phyloP scores from a whole-genome alignment of 2,329 filamentous ascomycete genomes.

The Phaeosphaeriaceae sp. region DNA sequence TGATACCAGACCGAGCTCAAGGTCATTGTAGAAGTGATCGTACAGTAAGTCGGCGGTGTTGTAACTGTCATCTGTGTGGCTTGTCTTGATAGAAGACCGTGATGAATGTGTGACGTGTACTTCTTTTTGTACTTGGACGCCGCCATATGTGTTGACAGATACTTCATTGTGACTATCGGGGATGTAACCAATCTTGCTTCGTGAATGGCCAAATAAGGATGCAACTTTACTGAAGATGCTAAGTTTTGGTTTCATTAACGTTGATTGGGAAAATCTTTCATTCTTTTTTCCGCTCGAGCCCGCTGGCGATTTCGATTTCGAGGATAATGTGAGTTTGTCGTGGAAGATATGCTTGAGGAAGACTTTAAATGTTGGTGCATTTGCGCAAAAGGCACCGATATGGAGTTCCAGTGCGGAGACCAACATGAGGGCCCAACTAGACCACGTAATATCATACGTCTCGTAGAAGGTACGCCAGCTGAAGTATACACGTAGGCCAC shows the following conservation, averaged over 20 bases:
- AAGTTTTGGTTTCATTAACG: background rate
- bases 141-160: slow-evolving; percentile 29
- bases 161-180: slow-evolving; percentile 28
- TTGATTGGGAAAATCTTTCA: background rate
- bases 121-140: slow-evolving; percentile 25
- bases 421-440: slow-evolving; percentile 25
- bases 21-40: slow-evolving; percentile 29
- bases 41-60: slow-evolving; percentile 23
- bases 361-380: slow-evolving; percentile 40
- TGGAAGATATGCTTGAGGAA: slow-evolving; percentile 41
- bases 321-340: slow-evolving; percentile 22
- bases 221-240: slow-evolving; percentile 14
- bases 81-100: background rate
- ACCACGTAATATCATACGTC: slow-evolving; percentile 41
- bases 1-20: slow-evolving; percentile 30
- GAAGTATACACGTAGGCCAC: slow-evolving; percentile 33
- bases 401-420: slow-evolving; percentile 36
- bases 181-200: slow-evolving; percentile 28
- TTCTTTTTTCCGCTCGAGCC: background rate
- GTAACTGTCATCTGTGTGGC: slow-evolving; percentile 8
- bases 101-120: slow-evolving; percentile 18
- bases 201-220: slow-evolving; percentile 8
- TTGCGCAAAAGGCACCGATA: slow-evolving; percentile 40
- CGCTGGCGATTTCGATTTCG: slow-evolving; percentile 5
- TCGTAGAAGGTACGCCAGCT: slow-evolving; percentile 36